Base-by-base conservation (phyloP, 2,329 filamentous ascomycete genomes). In the Pestalotiopsis sp. region DNA sequence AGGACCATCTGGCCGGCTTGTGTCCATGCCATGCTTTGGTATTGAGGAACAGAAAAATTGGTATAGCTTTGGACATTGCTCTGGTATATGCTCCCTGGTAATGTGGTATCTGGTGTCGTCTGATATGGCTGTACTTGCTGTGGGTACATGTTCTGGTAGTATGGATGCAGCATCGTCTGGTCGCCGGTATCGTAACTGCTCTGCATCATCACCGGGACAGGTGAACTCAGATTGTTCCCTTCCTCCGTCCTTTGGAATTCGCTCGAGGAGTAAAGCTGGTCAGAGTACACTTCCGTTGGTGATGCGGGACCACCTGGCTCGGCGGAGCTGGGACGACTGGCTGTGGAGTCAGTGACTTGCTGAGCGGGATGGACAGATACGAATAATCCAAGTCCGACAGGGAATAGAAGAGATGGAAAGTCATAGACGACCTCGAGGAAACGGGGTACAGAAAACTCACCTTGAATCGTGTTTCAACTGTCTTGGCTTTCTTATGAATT, bases 401-500 rank as follows among this genome's bases (percentile, higher is more conserved):
- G 41, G 17, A 14, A 45, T 12, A 45, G 13, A 17, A n/a, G n/a
- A 9, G 4, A 52, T 3, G 3, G n/a, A 20, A 52, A 20, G 17
- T 9, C 6, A 52, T 4, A n/a, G 17, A n/a, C 5, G 4, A n/a
- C 3, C 17, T 11, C 1, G 17, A 20, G 14, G 4, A n/a, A 9
- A 12, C 6, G 12, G 4, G 14, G 14, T 1, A 4, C 23, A 17
- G 7, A 39, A 38, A 11, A 70, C 72, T 59, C 71, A 75, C 74
- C 65, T 70, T 63, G 59, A 38, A 66, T 66, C 39, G 57, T 45
- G 31, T 49, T 74, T 77, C 9, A 78, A 66, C 65, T 75, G 75
- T 65, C 75, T 74, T 5, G 76, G 76, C 62, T 69, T 76, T 70
- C 76, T 74, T 14, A 77, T 52, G 27, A 72, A 76, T 66, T 70